Evolutionary conservation across 352 stramenopile species (phyloP).

Genomic region (Sclerospora graminicola): DNA sequence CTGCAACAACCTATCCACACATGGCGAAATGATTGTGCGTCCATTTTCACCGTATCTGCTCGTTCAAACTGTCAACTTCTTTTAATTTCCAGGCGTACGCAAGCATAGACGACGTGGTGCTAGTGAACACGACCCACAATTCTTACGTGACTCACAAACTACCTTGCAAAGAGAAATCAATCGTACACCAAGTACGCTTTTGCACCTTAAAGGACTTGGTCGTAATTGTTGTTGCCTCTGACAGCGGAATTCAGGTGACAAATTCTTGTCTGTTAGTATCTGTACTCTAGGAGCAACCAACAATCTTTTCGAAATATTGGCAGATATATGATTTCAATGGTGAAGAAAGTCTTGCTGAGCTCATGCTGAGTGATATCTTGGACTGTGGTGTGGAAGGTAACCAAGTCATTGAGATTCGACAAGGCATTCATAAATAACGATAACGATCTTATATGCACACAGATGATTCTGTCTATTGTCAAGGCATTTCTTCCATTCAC

Average conservation of each 20-base stretch:
- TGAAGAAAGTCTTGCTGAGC: conserved; percentile 41
- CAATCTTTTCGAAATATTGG: no score
- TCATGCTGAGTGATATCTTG: conserved; percentile 44
- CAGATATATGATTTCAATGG: conserved; percentile 58
- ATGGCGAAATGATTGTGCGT: conserved; percentile 33
- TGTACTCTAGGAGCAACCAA: no score
- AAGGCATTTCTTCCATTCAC: conserved; percentile 48
- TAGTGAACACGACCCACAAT: conserved; percentile 31
- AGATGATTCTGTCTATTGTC: conserved; percentile 45
- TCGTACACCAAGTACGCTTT: conserved; percentile 55
- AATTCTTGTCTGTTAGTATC: no score
- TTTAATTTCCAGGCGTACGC: conserved; percentile 27
- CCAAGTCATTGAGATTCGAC: not conserved
- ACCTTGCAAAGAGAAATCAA: conserved; percentile 34
- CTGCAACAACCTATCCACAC: conserved; percentile 44
- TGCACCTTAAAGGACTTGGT: conserved; percentile 30
- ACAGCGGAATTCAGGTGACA: conserved; percentile 42
- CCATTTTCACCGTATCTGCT: no score
- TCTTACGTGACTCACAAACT: conserved; percentile 32
- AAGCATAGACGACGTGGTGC: conserved; percentile 34
- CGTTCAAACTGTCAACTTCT: not conserved
- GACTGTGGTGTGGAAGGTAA: conserved; percentile 37
- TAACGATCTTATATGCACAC: not conserved
- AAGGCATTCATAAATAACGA: not conserved
- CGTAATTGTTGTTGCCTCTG: conserved; percentile 55